Evolutionary conservation across 73 alveolate genomes (phyloP).

Genomic region (Breviolum minutum): DNA sequence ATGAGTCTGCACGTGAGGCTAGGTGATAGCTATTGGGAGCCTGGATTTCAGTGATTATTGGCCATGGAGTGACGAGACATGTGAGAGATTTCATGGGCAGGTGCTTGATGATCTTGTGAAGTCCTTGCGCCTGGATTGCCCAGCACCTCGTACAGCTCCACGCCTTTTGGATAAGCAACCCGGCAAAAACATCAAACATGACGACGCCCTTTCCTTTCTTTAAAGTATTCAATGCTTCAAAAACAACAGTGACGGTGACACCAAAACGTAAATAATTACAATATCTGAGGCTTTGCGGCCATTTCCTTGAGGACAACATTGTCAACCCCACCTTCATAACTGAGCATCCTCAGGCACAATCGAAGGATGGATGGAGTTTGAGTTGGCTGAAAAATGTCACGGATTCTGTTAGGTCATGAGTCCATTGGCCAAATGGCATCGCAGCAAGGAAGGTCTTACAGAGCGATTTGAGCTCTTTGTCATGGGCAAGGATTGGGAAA

Average conservation of each 20-base stretch:
- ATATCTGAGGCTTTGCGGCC: conserved; percentile 96
- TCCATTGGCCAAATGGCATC: conserved; percentile 99
- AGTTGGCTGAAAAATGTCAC: background rate
- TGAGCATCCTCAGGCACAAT: conserved; percentile 98
- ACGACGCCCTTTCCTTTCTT: background rate
- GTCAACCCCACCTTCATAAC: conserved; percentile 99
- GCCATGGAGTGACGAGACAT: background rate
- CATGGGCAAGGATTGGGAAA: conserved; percentile 93
- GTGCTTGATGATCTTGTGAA: conserved; percentile 37
- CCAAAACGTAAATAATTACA: background rate
- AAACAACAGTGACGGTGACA: background rate
- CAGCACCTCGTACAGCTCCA: conserved; percentile 62
- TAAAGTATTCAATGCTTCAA: background rate
- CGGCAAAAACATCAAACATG: background rate
- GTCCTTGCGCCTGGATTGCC: conserved; percentile 56
- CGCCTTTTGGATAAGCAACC: conserved; percentile 50
- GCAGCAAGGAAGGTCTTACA: conserved; percentile 97
- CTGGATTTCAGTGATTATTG: background rate
- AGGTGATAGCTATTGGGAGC: background rate
- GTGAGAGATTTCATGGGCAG: background rate
- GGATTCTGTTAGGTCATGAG: conserved; percentile 97
- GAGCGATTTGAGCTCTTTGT: conserved; percentile 99
- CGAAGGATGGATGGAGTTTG: background rate
- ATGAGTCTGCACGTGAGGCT: conserved; percentile 56
- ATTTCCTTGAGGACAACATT: conserved; percentile 98